A percentile compares a stretch with the other conserved stretches of the same genome.
Conservation (phyloP, 768 basidiomycete genomes). For the Suillus discolor region DNA sequence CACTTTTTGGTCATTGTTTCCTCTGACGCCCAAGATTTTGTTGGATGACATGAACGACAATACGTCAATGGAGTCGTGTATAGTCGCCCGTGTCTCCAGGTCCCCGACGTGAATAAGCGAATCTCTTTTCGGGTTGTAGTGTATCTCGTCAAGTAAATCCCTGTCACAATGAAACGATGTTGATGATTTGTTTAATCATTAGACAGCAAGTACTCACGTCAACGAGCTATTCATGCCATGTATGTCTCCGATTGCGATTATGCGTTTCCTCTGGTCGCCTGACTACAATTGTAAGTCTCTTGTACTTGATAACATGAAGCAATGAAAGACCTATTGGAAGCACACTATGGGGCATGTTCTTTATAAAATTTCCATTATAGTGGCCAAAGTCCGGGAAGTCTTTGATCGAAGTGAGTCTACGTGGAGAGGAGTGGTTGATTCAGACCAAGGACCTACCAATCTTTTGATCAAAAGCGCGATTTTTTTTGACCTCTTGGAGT, state of each 20-base stretch:
- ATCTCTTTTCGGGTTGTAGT: constrained; percentile 64
- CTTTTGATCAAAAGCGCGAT: constrained; percentile 14
- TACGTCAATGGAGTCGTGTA: constrained; percentile 60
- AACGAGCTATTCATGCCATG: constrained; percentile 80
- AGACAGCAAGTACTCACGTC: constrained; percentile 47
- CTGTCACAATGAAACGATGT: constrained; percentile 36
- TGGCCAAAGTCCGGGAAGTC: constrained; percentile 59
- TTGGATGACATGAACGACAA: constrained; percentile 64
- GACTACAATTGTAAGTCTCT: background rate
- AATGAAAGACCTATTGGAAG: constrained; percentile 54
- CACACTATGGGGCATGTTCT: constrained; percentile 45
- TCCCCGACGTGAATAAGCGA: constrained; percentile 85
- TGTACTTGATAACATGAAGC: background rate
- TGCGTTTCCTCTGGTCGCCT: constrained; percentile 57
- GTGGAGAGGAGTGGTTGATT: background rate
- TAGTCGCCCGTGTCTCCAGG: constrained; percentile 70
- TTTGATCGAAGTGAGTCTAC: constrained; percentile 19
- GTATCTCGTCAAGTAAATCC: constrained; percentile 59
- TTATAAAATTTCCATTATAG: constrained; percentile 38
- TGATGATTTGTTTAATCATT: background rate
- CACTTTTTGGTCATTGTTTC: constrained; percentile 92
- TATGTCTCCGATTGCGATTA: constrained; percentile 85
- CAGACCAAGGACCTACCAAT: constrained; percentile 12
- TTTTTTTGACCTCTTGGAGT: constrained; percentile 14
- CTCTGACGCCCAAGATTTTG: constrained; percentile 79